Evolutionary conservation across 176 grass and related monocot genomes (phyloP).

Genomic region (Oryza punctata): DNA sequence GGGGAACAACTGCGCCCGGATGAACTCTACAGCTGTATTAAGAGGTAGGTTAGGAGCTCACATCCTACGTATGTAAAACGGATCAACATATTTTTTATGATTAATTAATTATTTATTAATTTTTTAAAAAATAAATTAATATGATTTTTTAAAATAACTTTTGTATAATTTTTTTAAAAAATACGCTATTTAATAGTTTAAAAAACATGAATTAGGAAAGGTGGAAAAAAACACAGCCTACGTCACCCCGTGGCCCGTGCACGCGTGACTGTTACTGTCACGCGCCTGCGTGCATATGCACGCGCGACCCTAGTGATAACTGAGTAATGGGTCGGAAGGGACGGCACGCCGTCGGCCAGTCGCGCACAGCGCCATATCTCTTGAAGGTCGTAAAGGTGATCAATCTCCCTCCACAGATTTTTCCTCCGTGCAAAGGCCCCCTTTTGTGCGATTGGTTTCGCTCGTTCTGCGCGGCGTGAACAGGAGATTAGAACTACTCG

Average conservation of each 20-base stretch:
- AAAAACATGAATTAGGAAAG: too few relatives aligned
- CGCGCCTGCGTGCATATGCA: neutral
- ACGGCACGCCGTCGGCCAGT: neutral
- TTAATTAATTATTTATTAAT: too few relatives aligned
- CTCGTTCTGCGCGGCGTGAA: neutral
- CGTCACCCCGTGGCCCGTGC: neutral
- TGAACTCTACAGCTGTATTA: too few relatives aligned
- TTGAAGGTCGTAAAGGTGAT: neutral
- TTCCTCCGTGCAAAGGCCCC: slow-evolving; percentile 1
- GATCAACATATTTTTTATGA: too few relatives aligned
- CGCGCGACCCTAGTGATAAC: neutral
- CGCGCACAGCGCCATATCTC: neutral
- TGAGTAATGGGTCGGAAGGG: neutral
- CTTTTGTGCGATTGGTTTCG: neutral
- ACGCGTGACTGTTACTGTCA: neutral
- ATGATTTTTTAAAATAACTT: too few relatives aligned
- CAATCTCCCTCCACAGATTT: slow-evolving; percentile 16
- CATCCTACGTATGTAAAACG: too few relatives aligned
- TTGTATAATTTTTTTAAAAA: too few relatives aligned
- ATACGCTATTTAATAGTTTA: too few relatives aligned
- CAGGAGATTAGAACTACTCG: neutral
- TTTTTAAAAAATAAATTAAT: too few relatives aligned
- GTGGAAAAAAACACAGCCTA: too few relatives aligned
- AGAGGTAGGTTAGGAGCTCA: too few relatives aligned
- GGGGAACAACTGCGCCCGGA: neutral